These are phyloP conservation scores for Ophiostoma montium DNA, from an alignment of 2,329 filamentous ascomycete species.

Conservation along the genomic window DNA sequence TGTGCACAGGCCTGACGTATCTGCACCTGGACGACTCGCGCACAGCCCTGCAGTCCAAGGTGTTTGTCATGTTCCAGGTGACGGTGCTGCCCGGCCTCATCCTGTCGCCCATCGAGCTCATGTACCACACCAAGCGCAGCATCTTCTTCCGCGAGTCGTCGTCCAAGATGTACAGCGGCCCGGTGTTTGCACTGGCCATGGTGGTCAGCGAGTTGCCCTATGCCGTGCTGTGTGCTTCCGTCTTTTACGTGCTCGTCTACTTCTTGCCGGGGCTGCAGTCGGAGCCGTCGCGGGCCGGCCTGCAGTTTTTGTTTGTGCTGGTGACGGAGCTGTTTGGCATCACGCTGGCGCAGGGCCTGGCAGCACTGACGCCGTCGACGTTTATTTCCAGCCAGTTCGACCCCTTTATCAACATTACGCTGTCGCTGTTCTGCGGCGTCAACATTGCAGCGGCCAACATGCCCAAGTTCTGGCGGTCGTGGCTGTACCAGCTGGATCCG, in stretches of 20 bases:
- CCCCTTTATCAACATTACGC: constrained; percentile 70
- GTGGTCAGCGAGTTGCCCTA: constrained; percentile 79
- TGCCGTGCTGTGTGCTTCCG: constrained; percentile 62
- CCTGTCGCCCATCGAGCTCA: constrained; percentile 70
- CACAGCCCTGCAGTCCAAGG: constrained; percentile 64
- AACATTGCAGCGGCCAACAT: constrained; percentile 68
- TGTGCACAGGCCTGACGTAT: constrained; percentile 69
- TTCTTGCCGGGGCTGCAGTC: constrained; percentile 64
- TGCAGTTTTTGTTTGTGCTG: constrained; percentile 75
- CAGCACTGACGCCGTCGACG: constrained; percentile 61
- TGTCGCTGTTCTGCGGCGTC: constrained; percentile 78
- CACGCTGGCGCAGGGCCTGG: constrained; percentile 62
- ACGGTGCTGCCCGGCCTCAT: constrained; percentile 74
- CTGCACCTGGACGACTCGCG: constrained; percentile 64
- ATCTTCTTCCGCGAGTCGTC: constrained; percentile 79
- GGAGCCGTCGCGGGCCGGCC: constrained; percentile 54
- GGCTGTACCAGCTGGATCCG: constrained; percentile 72
- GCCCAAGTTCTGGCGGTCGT: constrained; percentile 61
- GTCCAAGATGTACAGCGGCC: constrained; percentile 72
- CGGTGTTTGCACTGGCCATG: constrained; percentile 65
- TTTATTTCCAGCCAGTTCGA: constrained; percentile 71
- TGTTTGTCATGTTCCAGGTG: constrained; percentile 85
- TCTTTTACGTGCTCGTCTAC: constrained; percentile 73
- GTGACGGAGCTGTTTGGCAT: constrained; percentile 76
- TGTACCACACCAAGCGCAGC: constrained; percentile 65